Evolutionary conservation across 108 stramenopile genomes (phyloP).

Genomic region (Skeletonema potamos): DNA sequence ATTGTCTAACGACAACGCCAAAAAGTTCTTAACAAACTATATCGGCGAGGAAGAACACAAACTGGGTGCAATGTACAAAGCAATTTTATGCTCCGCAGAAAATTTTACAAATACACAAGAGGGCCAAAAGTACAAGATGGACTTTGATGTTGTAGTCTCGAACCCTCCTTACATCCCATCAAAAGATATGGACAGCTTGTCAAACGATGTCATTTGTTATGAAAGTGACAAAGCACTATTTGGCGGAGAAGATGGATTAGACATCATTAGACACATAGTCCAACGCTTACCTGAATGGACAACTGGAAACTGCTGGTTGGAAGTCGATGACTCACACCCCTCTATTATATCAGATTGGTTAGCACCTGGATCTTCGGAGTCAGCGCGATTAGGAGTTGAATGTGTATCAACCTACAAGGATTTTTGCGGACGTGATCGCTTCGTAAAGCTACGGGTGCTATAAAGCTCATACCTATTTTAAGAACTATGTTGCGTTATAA

Average conservation of each 20-base stretch:
- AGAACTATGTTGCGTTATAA: not conserved
- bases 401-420: conserved; percentile 42
- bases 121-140: conserved; percentile 21
- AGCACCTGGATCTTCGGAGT: conserved; percentile 21
- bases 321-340: conserved; percentile 88
- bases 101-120: conserved; percentile 47
- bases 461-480: not conserved
- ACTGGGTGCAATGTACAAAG: conserved; percentile 21
- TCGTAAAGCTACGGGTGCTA: conserved; percentile 62
- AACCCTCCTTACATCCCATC: conserved; percentile 96
- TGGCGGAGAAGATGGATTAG: conserved; percentile 91
- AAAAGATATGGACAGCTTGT: conserved; percentile 67
- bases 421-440: conserved; percentile 76
- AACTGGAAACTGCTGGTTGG: conserved; percentile 72
- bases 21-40: conserved; percentile 33
- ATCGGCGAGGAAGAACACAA: not conserved
- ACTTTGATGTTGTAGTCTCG: conserved; percentile 89
- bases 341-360: conserved; percentile 42
- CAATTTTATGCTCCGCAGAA: conserved; percentile 49
- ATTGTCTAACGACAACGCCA: conserved; percentile 80
- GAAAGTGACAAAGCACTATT: conserved; percentile 85
- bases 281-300: conserved; percentile 57
- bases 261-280: conserved; percentile 83
- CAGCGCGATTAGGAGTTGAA: conserved; percentile 27
- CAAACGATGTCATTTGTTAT: conserved; percentile 65